Evolutionary conservation across 345 rosid genomes (phyloP).

Genomic region (Reutealis trisperma): DNA sequence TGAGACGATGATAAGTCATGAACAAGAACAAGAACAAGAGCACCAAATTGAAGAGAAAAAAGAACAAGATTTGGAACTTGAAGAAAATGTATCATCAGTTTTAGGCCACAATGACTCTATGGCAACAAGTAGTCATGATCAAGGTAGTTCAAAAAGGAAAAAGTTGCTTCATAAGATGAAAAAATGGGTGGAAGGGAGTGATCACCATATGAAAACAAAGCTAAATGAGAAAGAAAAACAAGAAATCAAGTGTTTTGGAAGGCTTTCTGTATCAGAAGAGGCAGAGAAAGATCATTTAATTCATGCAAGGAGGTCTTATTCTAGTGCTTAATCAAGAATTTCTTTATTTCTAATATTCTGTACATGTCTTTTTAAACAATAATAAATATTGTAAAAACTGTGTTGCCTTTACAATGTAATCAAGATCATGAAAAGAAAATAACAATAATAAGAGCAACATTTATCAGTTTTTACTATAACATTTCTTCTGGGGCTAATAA

Average conservation of each 20-base stretch:
- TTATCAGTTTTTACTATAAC: too few species aligned
- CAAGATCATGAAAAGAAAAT: background rate
- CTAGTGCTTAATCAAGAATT: slow-evolving; percentile 38
- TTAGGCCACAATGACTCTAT: slow-evolving; percentile 11
- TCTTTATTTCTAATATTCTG: background rate
- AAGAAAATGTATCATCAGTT: slow-evolving; percentile 24
- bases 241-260: slow-evolving; percentile 42
- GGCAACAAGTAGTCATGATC: slow-evolving; percentile 15
- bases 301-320: slow-evolving; percentile 51
- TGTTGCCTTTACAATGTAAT: background rate
- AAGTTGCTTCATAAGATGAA: slow-evolving; percentile 58
- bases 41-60: slow-evolving; percentile 24
- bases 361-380: background rate
- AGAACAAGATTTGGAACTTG: slow-evolving; percentile 25
- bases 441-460: background rate
- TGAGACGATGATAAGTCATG: slow-evolving; percentile 44
- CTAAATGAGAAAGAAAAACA: slow-evolving; percentile 40
- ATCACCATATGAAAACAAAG: slow-evolving; percentile 35
- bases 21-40: slow-evolving; percentile 19
- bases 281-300: slow-evolving; percentile 31
- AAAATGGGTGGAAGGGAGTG: slow-evolving; percentile 72
- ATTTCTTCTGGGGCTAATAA: too few species aligned
- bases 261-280: slow-evolving; percentile 40
- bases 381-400: background rate
- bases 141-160: slow-evolving; percentile 43